Base-by-base conservation (phyloP, 192 early-diverging fungal genomes). In the Irineochytrium annulatum region DNA sequence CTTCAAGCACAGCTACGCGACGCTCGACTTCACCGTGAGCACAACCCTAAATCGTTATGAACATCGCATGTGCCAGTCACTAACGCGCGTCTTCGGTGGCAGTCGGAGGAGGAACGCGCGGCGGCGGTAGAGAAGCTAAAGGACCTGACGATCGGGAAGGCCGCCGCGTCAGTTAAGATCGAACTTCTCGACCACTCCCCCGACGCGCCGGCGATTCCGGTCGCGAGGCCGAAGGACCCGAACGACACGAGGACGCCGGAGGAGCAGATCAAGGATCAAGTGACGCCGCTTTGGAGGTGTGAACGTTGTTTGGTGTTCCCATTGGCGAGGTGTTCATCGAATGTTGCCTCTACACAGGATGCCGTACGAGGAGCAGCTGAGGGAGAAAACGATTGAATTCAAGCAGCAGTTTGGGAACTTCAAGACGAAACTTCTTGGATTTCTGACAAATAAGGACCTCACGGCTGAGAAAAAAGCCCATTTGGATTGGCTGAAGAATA, bases 261-360 rank as follows among this genome's bases (percentile, higher is more conserved):
- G 32, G 87, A 89, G 63, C 65, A 70, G 33, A 63, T 90, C 31
- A 75, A 76, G 24, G 84, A 87, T 66, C 86, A 89, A 72, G 81
- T 88, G 17, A 89, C 86, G 0, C 86, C 87, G 29, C 71, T 87
- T 24, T 78, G 81, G 75, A 82, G 71, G 62, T 62, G 27, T 35
- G 43, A 17, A 5, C 41, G 3, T 52, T 58, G 16, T 43, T 20
- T 73, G 27, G 33, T 24, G 34, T 57, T 27, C 17, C 1, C 24
- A 17, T 4, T 24, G 31, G 14, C 3, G 17, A 20, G 35, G 19
- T 0, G 32, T 30, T 6, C 48, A 67, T 3, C 49, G 43, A 3
- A 33, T 26, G 22, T 53, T 34, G 32, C 46, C 13, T 51, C 19
- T 45, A 34, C 37, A 83, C 70, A 64, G 63, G 60, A 43, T 70